A percentile compares a stretch with the other conserved stretches of the same genome.
These are phyloP conservation scores for Diaporthe helianthi DNA, from an alignment of 2,329 filamentous ascomycete species.

Conservation along the genomic window DNA sequence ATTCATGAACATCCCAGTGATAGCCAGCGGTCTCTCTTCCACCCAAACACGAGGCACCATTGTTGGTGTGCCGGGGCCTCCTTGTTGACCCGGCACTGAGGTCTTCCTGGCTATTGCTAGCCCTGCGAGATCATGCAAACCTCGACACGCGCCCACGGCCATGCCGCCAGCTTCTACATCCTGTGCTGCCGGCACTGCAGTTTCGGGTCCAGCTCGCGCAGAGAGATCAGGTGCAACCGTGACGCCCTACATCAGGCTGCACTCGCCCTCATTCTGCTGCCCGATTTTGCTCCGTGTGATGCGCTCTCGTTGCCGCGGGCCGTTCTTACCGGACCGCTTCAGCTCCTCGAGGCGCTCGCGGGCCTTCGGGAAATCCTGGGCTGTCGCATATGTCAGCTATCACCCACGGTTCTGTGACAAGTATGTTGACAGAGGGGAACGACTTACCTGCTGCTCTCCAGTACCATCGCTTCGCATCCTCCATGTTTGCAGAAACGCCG, in stretches of 20 bases:
- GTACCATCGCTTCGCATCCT: constrained; percentile 98
- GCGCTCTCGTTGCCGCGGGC: constrained; percentile 76
- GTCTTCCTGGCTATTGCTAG: constrained; percentile 12
- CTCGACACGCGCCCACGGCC: constrained; percentile 18
- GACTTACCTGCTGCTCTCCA: constrained; percentile 93
- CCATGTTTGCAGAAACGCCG: constrained; percentile 81
- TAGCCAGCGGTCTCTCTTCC: constrained; percentile 1
- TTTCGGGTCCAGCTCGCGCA: constrained; percentile 1
- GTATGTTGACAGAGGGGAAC: constrained; percentile 45
- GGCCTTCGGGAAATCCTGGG: constrained; percentile 93
- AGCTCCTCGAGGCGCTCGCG: constrained; percentile 92
- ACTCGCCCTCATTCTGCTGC: constrained; percentile 88
- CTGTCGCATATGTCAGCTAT: constrained; percentile 55
- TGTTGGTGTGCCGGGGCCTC: constrained; percentile 23
- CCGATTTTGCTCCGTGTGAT: constrained; percentile 83
- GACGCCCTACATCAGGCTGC: constrained; percentile 73
- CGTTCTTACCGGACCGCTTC: constrained; percentile 77
- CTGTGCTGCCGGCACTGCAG: constrained; percentile 1
- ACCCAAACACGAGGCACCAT: background rate
- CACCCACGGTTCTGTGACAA: background rate
- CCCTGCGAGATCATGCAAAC: constrained; percentile 1
- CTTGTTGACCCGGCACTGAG: constrained; percentile 10
- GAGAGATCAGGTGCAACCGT: constrained; percentile 17
- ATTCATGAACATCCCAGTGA: background rate
- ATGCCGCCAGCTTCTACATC: constrained; percentile 5